Base-by-base conservation (phyloP, 139 green algal genomes). In the Tetradesmus obliquus region DNA sequence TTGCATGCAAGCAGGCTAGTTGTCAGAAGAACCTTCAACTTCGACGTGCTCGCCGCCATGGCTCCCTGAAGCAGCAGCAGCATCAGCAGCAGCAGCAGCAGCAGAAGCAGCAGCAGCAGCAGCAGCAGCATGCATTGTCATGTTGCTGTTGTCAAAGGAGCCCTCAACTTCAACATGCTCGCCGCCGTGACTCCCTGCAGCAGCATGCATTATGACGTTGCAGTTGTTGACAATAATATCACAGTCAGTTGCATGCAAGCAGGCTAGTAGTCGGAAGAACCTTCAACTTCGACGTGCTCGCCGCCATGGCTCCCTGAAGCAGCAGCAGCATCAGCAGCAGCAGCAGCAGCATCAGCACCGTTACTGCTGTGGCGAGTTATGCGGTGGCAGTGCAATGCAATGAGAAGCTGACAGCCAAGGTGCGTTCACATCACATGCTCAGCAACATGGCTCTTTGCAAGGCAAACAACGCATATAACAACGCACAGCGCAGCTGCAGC, bases 21-120 rank as follows among this genome's bases (percentile, higher is more conserved):
- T 98, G 93, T 99, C 98, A 93, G 98, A 99, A 3, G 96, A 99
- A 1, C 98, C 98, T 88, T 99, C 97, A 32, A 99, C 96, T 69
- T 97, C 96, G 3, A 99, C 97, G 76, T 96, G 84, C 74, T 93
- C 96, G 1, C 98, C 98, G 1, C 98, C 98, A 91, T 98, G 96
- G 51, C 91, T 96, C 97, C 97, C 96, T 98, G 94, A 69, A 55
- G 12, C 82, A 62, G 5, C 20, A 66, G 2, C 58, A 86, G 15
- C 17, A 45, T 0, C 32, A 45, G 17, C 53, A 20, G 9, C 57
- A 90, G 19, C 32, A 45, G 32, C 32, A 45, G 32, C 32, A 45
- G 32, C 0, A 62, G 12, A 0, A 54, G 32, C 51, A 88, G 32
- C 20, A 9, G 24, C 9, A 72, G 32, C 12, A 32, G 15, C 17